Percentiles rank a stretch among this genome's conserved stretches.
Evolutionary conservation across 805 yeast species (phyloP).

Genomic region (Metschnikowia kunwiensis): DNA sequence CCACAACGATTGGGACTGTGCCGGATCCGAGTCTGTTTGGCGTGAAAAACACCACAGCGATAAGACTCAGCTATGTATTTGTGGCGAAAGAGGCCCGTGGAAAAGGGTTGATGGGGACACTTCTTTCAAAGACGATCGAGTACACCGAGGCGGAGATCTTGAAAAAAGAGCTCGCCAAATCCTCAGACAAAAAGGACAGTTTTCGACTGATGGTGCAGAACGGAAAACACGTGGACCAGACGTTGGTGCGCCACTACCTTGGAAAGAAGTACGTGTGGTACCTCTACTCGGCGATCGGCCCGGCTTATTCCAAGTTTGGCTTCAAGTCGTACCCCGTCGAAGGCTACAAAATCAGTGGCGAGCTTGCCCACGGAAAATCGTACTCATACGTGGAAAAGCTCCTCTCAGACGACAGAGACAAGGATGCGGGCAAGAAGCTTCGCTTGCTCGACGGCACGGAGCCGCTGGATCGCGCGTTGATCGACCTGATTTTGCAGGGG

Average conservation of each 20-base stretch:
- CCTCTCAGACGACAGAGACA: conserved; percentile 11
- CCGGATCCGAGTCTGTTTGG: conserved; percentile 35
- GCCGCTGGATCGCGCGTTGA: conserved; percentile 28
- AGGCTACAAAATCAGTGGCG: conserved; percentile 31
- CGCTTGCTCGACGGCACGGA: conserved; percentile 24
- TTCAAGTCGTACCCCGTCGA: conserved; percentile 41
- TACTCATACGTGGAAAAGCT: conserved; percentile 23
- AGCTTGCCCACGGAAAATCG: conserved; percentile 16
- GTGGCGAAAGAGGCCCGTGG: conserved; percentile 26
- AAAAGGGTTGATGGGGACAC: conserved; percentile 28
- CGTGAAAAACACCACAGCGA: conserved; percentile 28
- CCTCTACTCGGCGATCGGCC: conserved; percentile 73
- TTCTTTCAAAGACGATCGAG: conserved; percentile 28
- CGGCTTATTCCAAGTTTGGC: conserved; percentile 63
- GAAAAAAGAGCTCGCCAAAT: conserved; percentile 22
- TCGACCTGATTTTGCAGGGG: conserved; percentile 28
- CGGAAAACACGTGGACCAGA: conserved; percentile 27
- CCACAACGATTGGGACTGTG: conserved; percentile 20
- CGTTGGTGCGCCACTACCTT: conserved; percentile 33
- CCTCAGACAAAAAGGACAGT: conserved; percentile 25
- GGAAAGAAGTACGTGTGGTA: conserved; percentile 38
- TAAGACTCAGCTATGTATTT: conserved; percentile 28
- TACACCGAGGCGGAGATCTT: conserved; percentile 31
- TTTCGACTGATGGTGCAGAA: conserved; percentile 32
- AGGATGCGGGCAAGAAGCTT: conserved; percentile 27